Base-by-base conservation (phyloP, 495 filamentous ascomycete species). In the Penicillium salamii region DNA sequence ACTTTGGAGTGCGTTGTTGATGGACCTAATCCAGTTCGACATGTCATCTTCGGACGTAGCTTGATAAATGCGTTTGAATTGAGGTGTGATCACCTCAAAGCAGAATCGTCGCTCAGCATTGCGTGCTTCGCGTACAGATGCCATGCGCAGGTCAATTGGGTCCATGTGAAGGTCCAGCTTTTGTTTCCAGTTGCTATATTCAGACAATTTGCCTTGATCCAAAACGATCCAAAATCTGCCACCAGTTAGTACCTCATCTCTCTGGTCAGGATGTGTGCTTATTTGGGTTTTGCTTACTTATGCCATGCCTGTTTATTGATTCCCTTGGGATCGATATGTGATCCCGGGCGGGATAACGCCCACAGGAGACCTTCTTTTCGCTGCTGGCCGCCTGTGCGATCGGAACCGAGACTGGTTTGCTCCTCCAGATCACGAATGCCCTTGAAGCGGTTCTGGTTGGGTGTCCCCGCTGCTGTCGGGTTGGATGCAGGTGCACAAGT, bases 181-280 rank as follows among this genome's bases (percentile, higher is more conserved):
- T 63, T 97, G 89, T 69, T 99, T 99, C 93, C 93, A 99, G 67
- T 99, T 97, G 61, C 90, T 95, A 67, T 99, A 97, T 60, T 99
- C 93, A 1, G 93, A 96, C 23, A 99, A 73, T 65, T 91, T 95
- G 3, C 93, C 93, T 68, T 93, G 91, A 62, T 97, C 93, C 13
- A 97, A 78, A 2, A 97, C 95, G 54, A 99, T 92, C 93, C 93
- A 99, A 66, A 96, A 97, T 61, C 91, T 97, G 53, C 8, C 2
- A 36, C 9, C n/a, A 3, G 20, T 63, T 29, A 58, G 38, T 39
- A 40, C n/a, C n/a, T n/a, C n/a, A n/a, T n/a, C n/a, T n/a, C n/a
- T n/a, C n/a, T n/a, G n/a, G n/a, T n/a, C n/a, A n/a, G n/a, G n/a
- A n/a, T n/a, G n/a, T n/a, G n/a, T n/a, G n/a, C n/a, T n/a, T n/a